Conservation (phyloP, 1,284 basidiomycete genomes). For the Cryptococcus floricola region DNA sequence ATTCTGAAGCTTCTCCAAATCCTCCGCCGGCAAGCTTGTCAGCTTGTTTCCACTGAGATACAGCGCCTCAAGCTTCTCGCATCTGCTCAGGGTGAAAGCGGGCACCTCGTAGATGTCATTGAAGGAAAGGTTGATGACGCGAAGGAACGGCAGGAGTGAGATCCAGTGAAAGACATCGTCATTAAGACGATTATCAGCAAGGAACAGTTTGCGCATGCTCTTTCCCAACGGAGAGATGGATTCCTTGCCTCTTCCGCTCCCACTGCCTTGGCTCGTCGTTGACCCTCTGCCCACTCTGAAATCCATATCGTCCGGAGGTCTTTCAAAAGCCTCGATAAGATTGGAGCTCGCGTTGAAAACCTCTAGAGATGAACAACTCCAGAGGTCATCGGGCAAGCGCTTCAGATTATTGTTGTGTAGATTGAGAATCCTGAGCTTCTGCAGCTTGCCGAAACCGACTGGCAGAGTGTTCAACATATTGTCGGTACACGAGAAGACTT, state of each 20-base stretch:
- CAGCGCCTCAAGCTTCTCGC: slow-evolving; percentile 70
- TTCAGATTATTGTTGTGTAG: slow-evolving; percentile 89
- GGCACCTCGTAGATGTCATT: slow-evolving; percentile 93
- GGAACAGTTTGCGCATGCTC: slow-evolving; percentile 58
- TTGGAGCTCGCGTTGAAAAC: slow-evolving; percentile 88
- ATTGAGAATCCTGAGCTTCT: slow-evolving; percentile 72
- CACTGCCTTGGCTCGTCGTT: not conserved
- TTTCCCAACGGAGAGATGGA: slow-evolving; percentile 37
- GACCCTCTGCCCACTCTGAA: slow-evolving; percentile 16
- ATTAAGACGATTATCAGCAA: slow-evolving; percentile 84
- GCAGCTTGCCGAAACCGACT: slow-evolving; percentile 68
- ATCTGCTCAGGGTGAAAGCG: slow-evolving; percentile 66
- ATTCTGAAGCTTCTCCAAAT: slow-evolving; percentile 65
- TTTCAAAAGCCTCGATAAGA: slow-evolving; percentile 68
- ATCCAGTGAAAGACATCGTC: slow-evolving; percentile 77
- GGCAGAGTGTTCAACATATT: slow-evolving; percentile 81
- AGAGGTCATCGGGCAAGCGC: slow-evolving; percentile 70
- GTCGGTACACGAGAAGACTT: slow-evolving; percentile 78
- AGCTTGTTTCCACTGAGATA: slow-evolving; percentile 93
- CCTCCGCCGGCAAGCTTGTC: slow-evolving; percentile 83
- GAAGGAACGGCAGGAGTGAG: slow-evolving; percentile 69
- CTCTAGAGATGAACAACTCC: slow-evolving; percentile 74
- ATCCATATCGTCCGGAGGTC: slow-evolving; percentile 54
- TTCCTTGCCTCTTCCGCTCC: slow-evolving; percentile 3
- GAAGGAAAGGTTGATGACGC: slow-evolving; percentile 87